phyloP scores from a whole-genome alignment of 306 rosid species.

The Coriaria nepalensis region DNA sequence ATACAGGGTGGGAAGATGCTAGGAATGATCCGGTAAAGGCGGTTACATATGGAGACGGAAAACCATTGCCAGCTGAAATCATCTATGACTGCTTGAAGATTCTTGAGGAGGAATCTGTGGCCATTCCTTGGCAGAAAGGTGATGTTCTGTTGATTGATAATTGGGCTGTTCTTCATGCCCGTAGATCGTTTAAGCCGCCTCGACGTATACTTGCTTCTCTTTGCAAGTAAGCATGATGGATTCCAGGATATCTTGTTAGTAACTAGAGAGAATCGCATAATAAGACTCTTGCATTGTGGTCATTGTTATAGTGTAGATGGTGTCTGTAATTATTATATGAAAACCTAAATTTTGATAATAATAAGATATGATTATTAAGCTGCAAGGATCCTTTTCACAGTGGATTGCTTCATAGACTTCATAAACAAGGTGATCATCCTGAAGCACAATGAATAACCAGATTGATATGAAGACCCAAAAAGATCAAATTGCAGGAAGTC shows the following conservation, averaged over 20 bases:
- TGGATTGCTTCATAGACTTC: too few relatives aligned
- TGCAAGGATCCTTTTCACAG: too few relatives aligned
- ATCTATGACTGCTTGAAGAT: slow-evolving; percentile 49
- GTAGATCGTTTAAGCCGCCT: slow-evolving; percentile 57
- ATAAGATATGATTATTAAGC: too few relatives aligned
- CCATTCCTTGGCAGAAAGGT: slow-evolving; percentile 53
- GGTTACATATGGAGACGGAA: slow-evolving; percentile 68
- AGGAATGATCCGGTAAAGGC: slow-evolving; percentile 67
- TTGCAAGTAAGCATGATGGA: slow-evolving; percentile 22
- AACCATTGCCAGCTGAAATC: slow-evolving; percentile 45
- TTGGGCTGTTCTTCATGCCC: slow-evolving; percentile 72
- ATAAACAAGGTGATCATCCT: too few relatives aligned
- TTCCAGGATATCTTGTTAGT: neutral
- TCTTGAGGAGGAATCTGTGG: slow-evolving; percentile 66
- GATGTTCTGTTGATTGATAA: slow-evolving; percentile 69
- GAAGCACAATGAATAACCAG: too few relatives aligned
- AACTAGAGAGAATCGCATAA: too few relatives aligned
- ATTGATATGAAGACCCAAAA: too few relatives aligned
- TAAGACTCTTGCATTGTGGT: too few relatives aligned
- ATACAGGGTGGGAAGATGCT: slow-evolving; percentile 42
- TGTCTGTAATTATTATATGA: too few relatives aligned
- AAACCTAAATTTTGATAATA: too few relatives aligned
- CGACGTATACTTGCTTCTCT: slow-evolving; percentile 51
- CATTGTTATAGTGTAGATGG: too few relatives aligned
- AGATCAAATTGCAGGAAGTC: too few relatives aligned